Evolutionary conservation across 2,329 filamentous ascomycete genomes (phyloP).

Genomic region (Capronia americana): DNA sequence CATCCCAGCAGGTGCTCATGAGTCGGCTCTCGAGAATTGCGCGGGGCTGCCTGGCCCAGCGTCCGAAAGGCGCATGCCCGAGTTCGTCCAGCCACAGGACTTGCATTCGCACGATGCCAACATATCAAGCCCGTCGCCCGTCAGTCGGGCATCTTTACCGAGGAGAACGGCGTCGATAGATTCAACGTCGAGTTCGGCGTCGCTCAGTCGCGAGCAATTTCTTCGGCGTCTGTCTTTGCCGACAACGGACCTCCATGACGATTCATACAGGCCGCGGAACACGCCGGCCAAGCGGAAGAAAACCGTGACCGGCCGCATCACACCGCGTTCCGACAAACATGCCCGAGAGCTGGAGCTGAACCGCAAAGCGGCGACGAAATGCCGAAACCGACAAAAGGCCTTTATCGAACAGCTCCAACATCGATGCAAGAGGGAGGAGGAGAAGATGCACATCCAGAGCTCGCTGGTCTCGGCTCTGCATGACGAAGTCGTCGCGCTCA

Average conservation of each 20-base stretch:
- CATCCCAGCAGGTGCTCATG: neutral
- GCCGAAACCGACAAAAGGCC: conserved; percentile 31
- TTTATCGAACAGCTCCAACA: conserved; percentile 33
- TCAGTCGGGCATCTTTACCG: conserved; percentile 4
- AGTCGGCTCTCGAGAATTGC: conserved; percentile 1
- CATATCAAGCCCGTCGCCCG: conserved; percentile 6
- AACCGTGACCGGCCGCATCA: conserved; percentile 23
- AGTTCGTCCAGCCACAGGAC: conserved; percentile 27
- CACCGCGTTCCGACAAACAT: conserved; percentile 32
- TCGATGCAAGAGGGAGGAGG: conserved; percentile 30
- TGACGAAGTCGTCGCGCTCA: conserved; percentile 29
- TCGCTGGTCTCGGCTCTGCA: conserved; percentile 33
- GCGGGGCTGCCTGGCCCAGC: neutral
- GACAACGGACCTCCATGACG: conserved; percentile 15
- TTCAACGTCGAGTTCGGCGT: conserved; percentile 7
- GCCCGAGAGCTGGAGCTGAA: conserved; percentile 35
- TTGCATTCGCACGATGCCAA: conserved; percentile 9
- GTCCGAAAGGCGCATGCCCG: neutral
- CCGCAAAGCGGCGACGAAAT: conserved; percentile 34
- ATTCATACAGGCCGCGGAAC: conserved; percentile 29
- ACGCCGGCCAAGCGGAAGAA: conserved; percentile 23
- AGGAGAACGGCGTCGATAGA: conserved; percentile 16
- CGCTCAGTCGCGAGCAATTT: conserved; percentile 16
- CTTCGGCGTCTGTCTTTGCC: conserved; percentile 31
- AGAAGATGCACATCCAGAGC: conserved; percentile 31